Evolutionary conservation across 108 stramenopile genomes (phyloP).

Genomic region (Schizochytrium sp.): DNA sequence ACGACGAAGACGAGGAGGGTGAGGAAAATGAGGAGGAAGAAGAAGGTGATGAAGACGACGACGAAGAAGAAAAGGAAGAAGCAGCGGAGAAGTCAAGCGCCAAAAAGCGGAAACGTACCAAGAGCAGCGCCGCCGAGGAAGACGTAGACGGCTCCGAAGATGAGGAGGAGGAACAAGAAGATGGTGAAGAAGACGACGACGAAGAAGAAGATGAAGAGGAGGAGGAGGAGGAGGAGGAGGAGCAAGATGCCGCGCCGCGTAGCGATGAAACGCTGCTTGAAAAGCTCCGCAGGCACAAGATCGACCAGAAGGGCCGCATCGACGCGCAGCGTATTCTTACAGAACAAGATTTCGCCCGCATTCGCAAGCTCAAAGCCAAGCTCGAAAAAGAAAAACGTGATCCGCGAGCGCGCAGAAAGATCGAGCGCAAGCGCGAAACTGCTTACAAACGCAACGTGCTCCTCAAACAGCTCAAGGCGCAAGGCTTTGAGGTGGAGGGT

Average conservation of each 20-base stretch:
- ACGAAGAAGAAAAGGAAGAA: constrained; percentile 36
- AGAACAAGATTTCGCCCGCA: constrained; percentile 68
- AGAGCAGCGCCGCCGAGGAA: constrained; percentile 35
- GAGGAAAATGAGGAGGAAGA: constrained; percentile 49
- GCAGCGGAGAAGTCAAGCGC: background rate
- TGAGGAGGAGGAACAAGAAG: constrained; percentile 46
- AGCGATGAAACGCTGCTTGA: background rate
- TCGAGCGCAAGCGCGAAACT: background rate
- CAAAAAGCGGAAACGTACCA: background rate
- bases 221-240: constrained; percentile 40
- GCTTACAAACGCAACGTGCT: background rate
- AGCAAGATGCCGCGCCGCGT: constrained; percentile 27
- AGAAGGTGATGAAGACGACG: constrained; percentile 41
- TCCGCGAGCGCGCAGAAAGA: constrained; percentile 45
- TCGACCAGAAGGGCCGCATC: constrained; percentile 62
- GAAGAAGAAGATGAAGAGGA: constrained; percentile 44
- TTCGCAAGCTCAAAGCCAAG: constrained; percentile 75
- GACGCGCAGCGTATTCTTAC: constrained; percentile 71
- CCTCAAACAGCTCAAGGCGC: background rate
- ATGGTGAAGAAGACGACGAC: constrained; percentile 48
- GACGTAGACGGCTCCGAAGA: constrained; percentile 50
- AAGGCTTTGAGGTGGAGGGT: background rate
- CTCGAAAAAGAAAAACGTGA: constrained; percentile 60
- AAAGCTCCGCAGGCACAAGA: constrained; percentile 22
- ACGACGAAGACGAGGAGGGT: constrained; percentile 36